phyloP scores from a whole-genome alignment of 345 rosid species.

The Eucalyptus paniculata region DNA sequence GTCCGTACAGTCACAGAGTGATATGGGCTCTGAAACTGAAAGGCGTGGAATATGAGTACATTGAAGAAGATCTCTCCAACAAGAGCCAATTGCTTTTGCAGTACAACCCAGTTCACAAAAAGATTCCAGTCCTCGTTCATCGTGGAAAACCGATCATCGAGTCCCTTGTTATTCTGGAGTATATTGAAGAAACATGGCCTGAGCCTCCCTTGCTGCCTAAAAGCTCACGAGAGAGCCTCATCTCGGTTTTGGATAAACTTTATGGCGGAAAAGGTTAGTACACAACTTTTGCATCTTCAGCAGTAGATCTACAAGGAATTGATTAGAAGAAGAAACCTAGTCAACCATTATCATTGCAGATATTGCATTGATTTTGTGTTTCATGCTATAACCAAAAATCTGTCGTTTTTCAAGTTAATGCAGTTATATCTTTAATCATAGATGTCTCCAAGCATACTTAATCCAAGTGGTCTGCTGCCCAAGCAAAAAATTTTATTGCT shows the following conservation, averaged over 20 bases:
- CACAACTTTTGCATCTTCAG: neutral
- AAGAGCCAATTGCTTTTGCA: constrained; percentile 11
- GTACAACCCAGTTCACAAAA: constrained; percentile 20
- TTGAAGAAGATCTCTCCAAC: constrained; percentile 12
- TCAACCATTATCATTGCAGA: neutral
- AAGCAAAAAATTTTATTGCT: neutral
- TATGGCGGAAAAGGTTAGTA: constrained; percentile 10
- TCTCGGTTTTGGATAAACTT: constrained; percentile 15
- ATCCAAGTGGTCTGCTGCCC: neutral
- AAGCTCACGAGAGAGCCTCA: constrained; percentile 4
- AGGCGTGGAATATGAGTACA: constrained; percentile 6
- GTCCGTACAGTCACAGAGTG: constrained; percentile 15
- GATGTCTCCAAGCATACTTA: neutral
- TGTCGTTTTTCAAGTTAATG: neutral
- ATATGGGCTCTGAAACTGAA: constrained; percentile 20
- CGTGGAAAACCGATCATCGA: constrained; percentile 13
- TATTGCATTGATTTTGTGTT: neutral
- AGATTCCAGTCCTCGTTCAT: constrained; percentile 25
- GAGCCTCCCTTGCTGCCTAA: constrained; percentile 7
- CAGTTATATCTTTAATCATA: neutral
- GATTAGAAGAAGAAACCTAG: neutral
- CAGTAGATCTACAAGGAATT: neutral
- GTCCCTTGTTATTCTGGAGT: constrained; percentile 12
- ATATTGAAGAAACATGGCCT: constrained; percentile 21
- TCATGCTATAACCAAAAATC: neutral